Base-by-base conservation (phyloP, 208 protist genomes). In the Leishmania tropica region DNA sequence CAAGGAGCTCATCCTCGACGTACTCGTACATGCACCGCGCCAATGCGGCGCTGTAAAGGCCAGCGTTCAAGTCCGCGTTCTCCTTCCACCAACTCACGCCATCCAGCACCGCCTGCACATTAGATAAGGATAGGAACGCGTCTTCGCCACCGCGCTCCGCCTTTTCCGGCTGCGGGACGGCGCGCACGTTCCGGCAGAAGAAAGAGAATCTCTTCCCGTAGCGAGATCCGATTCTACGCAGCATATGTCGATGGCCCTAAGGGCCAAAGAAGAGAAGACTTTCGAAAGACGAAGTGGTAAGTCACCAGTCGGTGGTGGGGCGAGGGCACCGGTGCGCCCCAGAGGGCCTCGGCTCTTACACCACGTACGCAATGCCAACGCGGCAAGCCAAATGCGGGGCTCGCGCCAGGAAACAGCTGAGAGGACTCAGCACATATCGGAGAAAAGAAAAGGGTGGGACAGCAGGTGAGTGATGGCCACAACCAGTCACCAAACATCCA, bases 51-150 rank as follows among this genome's bases (percentile, higher is more conserved):
- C 90, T 94, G 78, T 93, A 93, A 24, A 96, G 85, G 1, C 92
- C 92, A 1, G 92, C 90, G 58, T 90, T 86, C 2, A 94, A 85
- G n/a, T 78, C 83, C 17, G 84, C 81, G 54, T 90, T 89, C 60
- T 96, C 88, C 51, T 80, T 68, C 92, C 92, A 96, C 92, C 92
- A 96, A 74, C 90, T 93, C 10, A 96, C 92, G 31, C 92, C 92
- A 73, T 96, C 92, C 13, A 96, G 84, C 60, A 94, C 90, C 0
- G 83, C 81, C 72, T 93, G 90, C 0, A 90, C 92, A 51, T 84
- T 87, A 31, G 80, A 21, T 17, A 90, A 60, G 2, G 90, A 92
- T 8, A 96, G 71, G 77, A 93, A 96, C 35, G 92, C 92, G 73
- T 96, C 92, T 75, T 96, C 92, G 35, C 92, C 90, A 45, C 92